Evolutionary conservation across 2,329 filamentous ascomycete genomes (phyloP), one percentile per base, ranked within the genome.

Genomic region (Chrysosporium keratinophilum): DNA sequence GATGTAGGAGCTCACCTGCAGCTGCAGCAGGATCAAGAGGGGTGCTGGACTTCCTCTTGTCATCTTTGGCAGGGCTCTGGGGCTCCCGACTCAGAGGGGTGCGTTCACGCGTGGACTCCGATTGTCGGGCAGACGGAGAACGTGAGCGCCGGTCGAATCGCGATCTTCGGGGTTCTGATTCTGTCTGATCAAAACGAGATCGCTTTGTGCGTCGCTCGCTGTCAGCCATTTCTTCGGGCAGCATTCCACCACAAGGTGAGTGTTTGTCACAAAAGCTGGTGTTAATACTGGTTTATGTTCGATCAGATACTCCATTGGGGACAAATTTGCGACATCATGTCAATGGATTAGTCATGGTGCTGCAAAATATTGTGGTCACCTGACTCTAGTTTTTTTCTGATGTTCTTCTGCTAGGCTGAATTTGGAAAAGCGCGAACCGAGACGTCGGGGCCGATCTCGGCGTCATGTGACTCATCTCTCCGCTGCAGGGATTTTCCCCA

Each of bases 101-200:
- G 62, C 91, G 86, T 63, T 88, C 88, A 67, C 91, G 83, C 61
- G 78, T 75, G 44, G 80, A 72, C 58, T 94, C 87, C 23, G 81
- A 76, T 61, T 83, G 80, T 64, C 81, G 78, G 56, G 73, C 71
- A 23, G 81, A 79, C 19, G 89, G 89, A 33, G 89, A 95, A 60
- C 88, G 85, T 55, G 93, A 97, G 63, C 93, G 85, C 63, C 90
- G 83, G 72, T 96, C 91, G 71, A 95, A 96, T 67, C 90, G 82
- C 48, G 89, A 94, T 42, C 79, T 66, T 62, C 83, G 78, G 54
- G 85, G 82, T 65, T 93, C 88, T 5, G 87, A 83, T 67, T 91
- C 88, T 45, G 83, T 93, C 70, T 94, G 88, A 68, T 97, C 91
- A 71, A 97, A 96, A 69, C 91, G 88, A 65, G 89, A 95, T 58